Evolutionary conservation across 805 yeast genomes (phyloP).

Genomic region (Wickerhamomyces bovis): DNA sequence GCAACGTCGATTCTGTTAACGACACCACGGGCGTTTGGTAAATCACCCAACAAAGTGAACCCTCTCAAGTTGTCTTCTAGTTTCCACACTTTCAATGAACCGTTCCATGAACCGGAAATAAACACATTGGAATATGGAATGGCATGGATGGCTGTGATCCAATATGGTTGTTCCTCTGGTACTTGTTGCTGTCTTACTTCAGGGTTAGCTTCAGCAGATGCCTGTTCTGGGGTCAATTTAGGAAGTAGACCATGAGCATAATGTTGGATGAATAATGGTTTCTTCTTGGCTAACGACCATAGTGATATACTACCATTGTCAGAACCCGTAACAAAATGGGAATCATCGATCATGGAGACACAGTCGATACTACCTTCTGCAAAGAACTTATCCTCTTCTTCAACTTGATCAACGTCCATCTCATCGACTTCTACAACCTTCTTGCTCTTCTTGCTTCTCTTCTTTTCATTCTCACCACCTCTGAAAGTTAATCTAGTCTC

Average conservation of each 20-base stretch:
- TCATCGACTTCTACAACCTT: constrained; percentile 27
- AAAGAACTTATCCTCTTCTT: constrained; percentile 35
- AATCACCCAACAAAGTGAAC: constrained; percentile 49
- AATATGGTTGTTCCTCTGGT: constrained; percentile 73
- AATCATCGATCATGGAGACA: constrained; percentile 86
- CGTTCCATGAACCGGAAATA: constrained; percentile 85
- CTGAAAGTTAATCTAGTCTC: constrained; percentile 91
- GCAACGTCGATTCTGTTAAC: constrained; percentile 58
- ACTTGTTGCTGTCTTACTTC: constrained; percentile 39
- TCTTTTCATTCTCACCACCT: constrained; percentile 64
- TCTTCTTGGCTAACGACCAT: constrained; percentile 89
- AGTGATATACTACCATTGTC: constrained; percentile 88
- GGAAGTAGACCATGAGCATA: constrained; percentile 72
- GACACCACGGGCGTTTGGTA: constrained; percentile 61
- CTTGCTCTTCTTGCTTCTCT: constrained; percentile 29
- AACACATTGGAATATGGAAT: constrained; percentile 82
- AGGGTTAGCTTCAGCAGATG: constrained; percentile 44
- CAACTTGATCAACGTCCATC: constrained; percentile 20
- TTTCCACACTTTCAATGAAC: constrained; percentile 73
- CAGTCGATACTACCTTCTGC: constrained; percentile 88
- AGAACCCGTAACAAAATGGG: constrained; percentile 89
- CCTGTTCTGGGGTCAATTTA: constrained; percentile 39
- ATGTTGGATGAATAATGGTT: constrained; percentile 66
- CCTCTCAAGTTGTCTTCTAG: constrained; percentile 57
- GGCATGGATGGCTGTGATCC: constrained; percentile 79